These are phyloP conservation scores for Neodidymelliopsis sp. DNA, from an alignment of 2,329 filamentous ascomycete species.

Conservation along the genomic window DNA sequence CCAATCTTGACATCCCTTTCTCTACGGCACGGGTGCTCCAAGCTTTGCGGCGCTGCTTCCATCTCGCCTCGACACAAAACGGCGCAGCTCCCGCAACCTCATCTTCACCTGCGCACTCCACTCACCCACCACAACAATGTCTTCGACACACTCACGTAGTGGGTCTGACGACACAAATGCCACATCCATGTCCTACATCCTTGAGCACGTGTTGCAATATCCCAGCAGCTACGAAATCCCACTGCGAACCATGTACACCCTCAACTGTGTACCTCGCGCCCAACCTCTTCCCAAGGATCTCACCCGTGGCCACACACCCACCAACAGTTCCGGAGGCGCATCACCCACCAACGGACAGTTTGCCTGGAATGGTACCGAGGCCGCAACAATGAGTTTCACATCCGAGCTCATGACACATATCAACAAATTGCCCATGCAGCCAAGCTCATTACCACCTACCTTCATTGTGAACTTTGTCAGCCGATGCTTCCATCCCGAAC, in stretches of 20 bases:
- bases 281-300: conserved; percentile 45
- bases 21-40: conserved; percentile 11
- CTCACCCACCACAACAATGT: conserved; percentile 30
- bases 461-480: conserved; percentile 70
- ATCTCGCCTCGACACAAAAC: conserved; percentile 17
- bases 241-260: conserved; percentile 71
- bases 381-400: conserved; percentile 56
- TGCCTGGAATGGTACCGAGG: conserved; percentile 44
- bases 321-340: conserved; percentile 47
- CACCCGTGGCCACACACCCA: conserved; percentile 45
- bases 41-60: conserved; percentile 16
- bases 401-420: conserved; percentile 64
- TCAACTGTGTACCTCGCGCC: conserved; percentile 67
- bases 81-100: conserved; percentile 12
- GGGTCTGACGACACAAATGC: conserved; percentile 46
- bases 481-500: conserved; percentile 63
- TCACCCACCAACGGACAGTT: conserved; percentile 40
- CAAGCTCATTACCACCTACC: conserved; percentile 66
- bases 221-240: conserved; percentile 71
- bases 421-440: conserved; percentile 64
- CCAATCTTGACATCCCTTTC: conserved; percentile 3
- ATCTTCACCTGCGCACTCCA: background rate
- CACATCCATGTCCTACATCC: conserved; percentile 46
- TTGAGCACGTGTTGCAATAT: conserved; percentile 63
- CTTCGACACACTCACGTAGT: conserved; percentile 48